Base-by-base conservation (phyloP, 2,329 filamentous ascomycete genomes). In the Fusarium sp. region DNA sequence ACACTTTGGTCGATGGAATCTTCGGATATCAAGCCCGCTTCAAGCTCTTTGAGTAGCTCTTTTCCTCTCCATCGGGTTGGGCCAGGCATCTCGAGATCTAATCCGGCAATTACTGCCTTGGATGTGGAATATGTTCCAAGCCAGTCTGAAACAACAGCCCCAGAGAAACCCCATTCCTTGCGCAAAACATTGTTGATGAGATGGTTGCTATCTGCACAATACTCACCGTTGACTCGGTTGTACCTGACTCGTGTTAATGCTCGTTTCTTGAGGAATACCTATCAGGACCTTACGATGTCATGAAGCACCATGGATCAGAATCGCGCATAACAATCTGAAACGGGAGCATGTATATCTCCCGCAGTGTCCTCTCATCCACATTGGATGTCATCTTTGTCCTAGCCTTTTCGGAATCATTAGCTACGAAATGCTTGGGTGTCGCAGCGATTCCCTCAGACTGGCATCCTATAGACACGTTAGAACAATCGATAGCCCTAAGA, bases 291-390 rank as follows among this genome's bases (percentile, higher is more conserved):
- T 17, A 36, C 34, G 14, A 15, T 36, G 58, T 62, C 58, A 62
- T 62, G 33, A 62, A 52, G 7, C 58, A 62, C 58, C 58, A 62
- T 1, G 58, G 58, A 7, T 62, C 55, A 5, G 58, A 62, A 9
- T 60, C 39, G 2, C 55, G 55, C 36, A 62, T 43, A 0, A 62
- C 55, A 8, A 62, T 26, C 4, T 62, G 58, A 0, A 62, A 62
- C 2, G 55, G 58, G 7, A 62, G 26, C 58, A 62, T 52, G 9
- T 60, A 62, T 1, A 62, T 60, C 2, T 62, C 58, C 4, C 58
- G 45, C 8, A 62, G 9, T 0, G 58, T 62, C 14, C 60, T 55
- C 7, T 14, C 17, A 17, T 62, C 58, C 8, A 62, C 17, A 1
- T 62, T 45, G 2, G 58, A 60, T 1, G 58, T 60, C 58, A 62